Base-by-base conservation (phyloP, 805 yeast species). In the Wickerhamiella domercqiae region DNA sequence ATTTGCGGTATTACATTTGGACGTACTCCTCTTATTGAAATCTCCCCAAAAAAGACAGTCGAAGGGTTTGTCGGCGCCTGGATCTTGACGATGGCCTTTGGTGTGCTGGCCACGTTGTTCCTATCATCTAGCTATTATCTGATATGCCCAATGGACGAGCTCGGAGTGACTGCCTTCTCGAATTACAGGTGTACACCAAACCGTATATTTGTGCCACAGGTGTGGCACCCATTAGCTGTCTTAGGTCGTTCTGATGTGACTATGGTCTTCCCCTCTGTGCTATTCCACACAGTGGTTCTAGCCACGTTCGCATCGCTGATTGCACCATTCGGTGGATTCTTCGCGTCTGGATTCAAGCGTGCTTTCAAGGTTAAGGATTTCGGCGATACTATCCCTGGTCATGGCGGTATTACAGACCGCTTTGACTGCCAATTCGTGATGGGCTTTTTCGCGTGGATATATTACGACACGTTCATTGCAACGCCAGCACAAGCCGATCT, bases 311-410 rank as follows among this genome's bases (percentile, higher is more conserved):
- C 98, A 2, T 87, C 97, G 0, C 68, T 90, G 47, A 78, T 90
- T 57, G 98, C 98, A 3, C 98, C 98, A 42, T 90, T 90, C 55
- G 98, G 98, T 38, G 98, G 98, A 1, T 90, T 90, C 58, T 90
- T 90, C 52, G 97, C 97, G 5, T 78, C 93, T 38, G 98, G 97
- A n/a, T 67, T 90, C 50, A 90, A 90, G 64, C 75, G 98, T 60
- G 83, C 97, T 11, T 86, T 90, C 62, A 81, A 87, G 53, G 84
- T 86, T 39, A 90, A 90, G 61, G 98, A 90, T 60, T 90, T 90
- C 53, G 98, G 97, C 48, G 93, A 87, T 54, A 87, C 97, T 7
- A 90, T 90, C 48, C 98, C 98, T 13, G 98, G 98, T 22, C 98
- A 90, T 55, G 98, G 98, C 45, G 98, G 98, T 48, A 77, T 90